Evolutionary conservation across 2,329 filamentous ascomycete genomes (phyloP), one percentile per base, ranked within the genome.

Genomic region (Passalora sequoiae): DNA sequence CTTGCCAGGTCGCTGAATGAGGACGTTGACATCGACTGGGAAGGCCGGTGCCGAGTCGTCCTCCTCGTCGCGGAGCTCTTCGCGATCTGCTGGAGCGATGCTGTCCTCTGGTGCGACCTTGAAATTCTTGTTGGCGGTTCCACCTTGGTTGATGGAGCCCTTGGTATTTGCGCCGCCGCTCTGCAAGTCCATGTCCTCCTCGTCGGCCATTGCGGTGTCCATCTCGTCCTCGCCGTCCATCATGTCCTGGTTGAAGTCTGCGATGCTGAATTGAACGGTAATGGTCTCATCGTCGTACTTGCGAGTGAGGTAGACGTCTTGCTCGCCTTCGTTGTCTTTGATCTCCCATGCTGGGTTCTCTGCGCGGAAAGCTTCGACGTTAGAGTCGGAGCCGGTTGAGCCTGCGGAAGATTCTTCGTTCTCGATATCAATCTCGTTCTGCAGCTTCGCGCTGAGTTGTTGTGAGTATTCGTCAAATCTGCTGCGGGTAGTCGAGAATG

Each of bases 231-330:
- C 75, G 50, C 77, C 70, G 59, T 76, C 76, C 58, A 74, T 68
- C 35, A 43, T 61, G 47, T 51, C 60, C 54, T 60, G 68, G 70
- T 86, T 80, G 50, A 94, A 77, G 66, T 94, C 88, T 56, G 84
- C 81, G 60, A 94, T 86, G 55, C 84, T 88, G 72, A 94, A 94
- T 53, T 81, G 80, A 53, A 94, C 78, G 50, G 83, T 83, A 70
- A 91, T 86, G 59, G 83, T 87, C 74, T 98, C 92, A 51, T 94
- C 83, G 60, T 85, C 86, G 61, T 86, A 91, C 53, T 78, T 83
- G 61, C 89, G 84, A 49, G 81, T 84, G 55, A 98, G 76, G 60
- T 84, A 76, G 56, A 98, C 86, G 57, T 95, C 88, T 71, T 97
- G 86, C 67, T 88, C 78, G 50, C 92, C 92, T 20, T 83, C 75